Conservation (phyloP, 805 yeast genomes). For the Candida sanyiensis region DNA sequence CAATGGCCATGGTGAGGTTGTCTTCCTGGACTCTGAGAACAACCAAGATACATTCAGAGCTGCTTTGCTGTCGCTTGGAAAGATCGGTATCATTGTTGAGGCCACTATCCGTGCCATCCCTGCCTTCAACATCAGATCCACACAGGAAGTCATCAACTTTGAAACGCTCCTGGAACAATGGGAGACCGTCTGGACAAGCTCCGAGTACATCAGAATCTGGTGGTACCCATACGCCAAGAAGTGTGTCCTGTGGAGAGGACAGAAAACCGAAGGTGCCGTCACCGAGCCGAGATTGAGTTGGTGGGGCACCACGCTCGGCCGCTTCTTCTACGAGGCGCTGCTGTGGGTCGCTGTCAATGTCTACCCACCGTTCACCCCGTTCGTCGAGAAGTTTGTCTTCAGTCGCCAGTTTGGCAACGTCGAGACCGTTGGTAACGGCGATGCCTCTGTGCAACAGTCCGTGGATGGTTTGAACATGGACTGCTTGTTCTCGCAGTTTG, state of each 20-base stretch:
- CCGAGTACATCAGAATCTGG: constrained; percentile 93
- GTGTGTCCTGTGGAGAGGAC: constrained; percentile 88
- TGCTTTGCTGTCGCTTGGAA: constrained; percentile 80
- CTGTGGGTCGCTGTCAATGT: constrained; percentile 75
- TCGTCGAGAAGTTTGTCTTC: constrained; percentile 79
- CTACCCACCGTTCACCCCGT: constrained; percentile 73
- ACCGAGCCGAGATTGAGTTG: constrained; percentile 67
- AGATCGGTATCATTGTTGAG: constrained; percentile 81
- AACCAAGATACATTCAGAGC: constrained; percentile 73
- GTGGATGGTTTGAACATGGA: constrained; percentile 93
- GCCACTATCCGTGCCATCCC: constrained; percentile 86
- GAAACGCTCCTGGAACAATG: constrained; percentile 65
- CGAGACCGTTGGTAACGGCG: constrained; percentile 57
- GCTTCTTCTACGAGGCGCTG: constrained; percentile 72
- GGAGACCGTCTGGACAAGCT: constrained; percentile 77
- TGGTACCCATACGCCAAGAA: constrained; percentile 93
- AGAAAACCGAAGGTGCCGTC: constrained; percentile 60
- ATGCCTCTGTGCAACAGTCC: constrained; percentile 67
- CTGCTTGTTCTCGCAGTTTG: constrained; percentile 89
- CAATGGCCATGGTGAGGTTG: constrained; percentile 67
- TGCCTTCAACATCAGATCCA: constrained; percentile 69
- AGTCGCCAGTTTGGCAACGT: constrained; percentile 74
- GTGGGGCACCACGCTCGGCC: constrained; percentile 79
- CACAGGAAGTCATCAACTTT: constrained; percentile 76
- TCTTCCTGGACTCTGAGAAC: constrained; percentile 45